Evolutionary conservation across 768 basidiomycete species (phyloP).

Genomic region (Leucogyrophana mollusca): DNA sequence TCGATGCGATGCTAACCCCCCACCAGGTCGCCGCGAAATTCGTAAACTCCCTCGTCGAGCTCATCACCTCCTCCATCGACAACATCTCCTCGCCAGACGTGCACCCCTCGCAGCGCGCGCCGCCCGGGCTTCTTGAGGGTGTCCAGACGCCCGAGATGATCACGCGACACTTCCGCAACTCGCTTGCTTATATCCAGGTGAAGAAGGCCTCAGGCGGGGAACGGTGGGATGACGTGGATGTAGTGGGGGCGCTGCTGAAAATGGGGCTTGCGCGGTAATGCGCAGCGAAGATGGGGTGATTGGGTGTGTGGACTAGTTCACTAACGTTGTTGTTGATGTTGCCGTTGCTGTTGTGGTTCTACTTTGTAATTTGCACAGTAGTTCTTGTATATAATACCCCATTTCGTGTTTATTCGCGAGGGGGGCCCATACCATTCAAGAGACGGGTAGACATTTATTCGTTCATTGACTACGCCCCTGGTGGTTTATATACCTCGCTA

Average conservation of each 20-base stretch:
- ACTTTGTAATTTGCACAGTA: background rate
- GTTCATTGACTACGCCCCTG: no score
- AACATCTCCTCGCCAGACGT: conserved; percentile 75
- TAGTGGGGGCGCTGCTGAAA: conserved; percentile 85
- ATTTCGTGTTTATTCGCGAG: no score
- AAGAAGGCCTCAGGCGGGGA: conserved; percentile 52
- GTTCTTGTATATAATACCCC: no score
- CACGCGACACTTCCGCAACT: conserved; percentile 89
- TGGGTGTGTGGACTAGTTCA: background rate
- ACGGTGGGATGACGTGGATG: conserved; percentile 85
- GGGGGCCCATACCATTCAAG: no score
- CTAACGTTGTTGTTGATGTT: background rate
- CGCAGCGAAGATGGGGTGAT: background rate
- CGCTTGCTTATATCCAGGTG: conserved; percentile 75
- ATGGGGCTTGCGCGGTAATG: conserved; percentile 71
- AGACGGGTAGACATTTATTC: no score
- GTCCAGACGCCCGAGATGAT: conserved; percentile 95
- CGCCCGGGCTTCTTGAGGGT: conserved; percentile 88
- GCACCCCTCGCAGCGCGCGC: conserved; percentile 84
- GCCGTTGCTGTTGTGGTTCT: background rate
- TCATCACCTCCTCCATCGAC: conserved; percentile 94
- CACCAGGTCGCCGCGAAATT: conserved; percentile 89
- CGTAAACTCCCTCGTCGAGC: conserved; percentile 92
- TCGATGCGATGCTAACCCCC: conserved; percentile 1
- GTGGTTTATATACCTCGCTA: conserved; percentile 31